These are phyloP conservation scores for Neonectria faginata DNA, from an alignment of 2,329 filamentous ascomycete species.

Conservation along the genomic window DNA sequence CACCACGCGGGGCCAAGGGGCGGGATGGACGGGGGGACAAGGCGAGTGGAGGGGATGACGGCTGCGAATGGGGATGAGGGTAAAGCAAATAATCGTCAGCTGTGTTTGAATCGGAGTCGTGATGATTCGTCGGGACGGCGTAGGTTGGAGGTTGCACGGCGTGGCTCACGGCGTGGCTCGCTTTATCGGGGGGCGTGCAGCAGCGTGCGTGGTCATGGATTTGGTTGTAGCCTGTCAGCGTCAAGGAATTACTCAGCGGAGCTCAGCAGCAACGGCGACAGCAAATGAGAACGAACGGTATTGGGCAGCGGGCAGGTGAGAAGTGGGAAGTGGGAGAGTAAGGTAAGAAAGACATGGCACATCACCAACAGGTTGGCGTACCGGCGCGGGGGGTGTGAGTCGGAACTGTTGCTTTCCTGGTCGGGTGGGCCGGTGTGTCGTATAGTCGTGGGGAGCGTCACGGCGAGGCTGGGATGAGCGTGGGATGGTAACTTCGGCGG, in stretches of 20 bases:
- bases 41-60: conserved; percentile 31
- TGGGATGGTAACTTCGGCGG: conserved; percentile 32
- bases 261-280: conserved; percentile 34
- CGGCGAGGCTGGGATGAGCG: conserved; percentile 35
- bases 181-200: conserved; percentile 40
- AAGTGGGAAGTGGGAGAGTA: conserved; percentile 10
- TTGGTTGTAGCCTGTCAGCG: conserved; percentile 48
- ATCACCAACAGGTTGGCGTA: conserved; percentile 27
- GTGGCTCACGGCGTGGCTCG: conserved; percentile 27
- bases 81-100: conserved; percentile 40
- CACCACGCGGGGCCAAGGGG: conserved; percentile 39
- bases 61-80: conserved; percentile 40
- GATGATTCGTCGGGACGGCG: conserved; percentile 40
- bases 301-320: conserved; percentile 25
- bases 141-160: conserved; percentile 34
- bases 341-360: not conserved
- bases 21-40: conserved; percentile 35
- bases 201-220: conserved; percentile 34
- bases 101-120: conserved; percentile 38
- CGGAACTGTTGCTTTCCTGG: conserved; percentile 29
- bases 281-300: conserved; percentile 34
- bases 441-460: conserved; percentile 38
- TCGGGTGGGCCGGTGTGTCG: conserved; percentile 34
- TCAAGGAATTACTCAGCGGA: conserved; percentile 52
- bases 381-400: conserved; percentile 39